Evolutionary conservation across 2,329 filamentous ascomycete species (phyloP).

Genomic region (Cadophora malorum): DNA sequence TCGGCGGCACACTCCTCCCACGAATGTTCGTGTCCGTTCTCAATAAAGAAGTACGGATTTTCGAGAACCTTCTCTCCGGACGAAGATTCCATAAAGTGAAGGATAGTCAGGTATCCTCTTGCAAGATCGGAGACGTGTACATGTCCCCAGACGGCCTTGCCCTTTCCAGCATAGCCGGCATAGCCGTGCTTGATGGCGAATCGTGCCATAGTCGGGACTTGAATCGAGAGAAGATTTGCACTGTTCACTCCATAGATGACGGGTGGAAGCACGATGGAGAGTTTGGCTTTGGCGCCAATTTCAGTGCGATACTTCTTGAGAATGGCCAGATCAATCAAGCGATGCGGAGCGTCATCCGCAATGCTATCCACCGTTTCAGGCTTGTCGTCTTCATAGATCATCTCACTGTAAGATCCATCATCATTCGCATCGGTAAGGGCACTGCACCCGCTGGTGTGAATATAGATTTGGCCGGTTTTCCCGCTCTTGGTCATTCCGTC

Average conservation of each 20-base stretch:
- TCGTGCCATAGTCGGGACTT: conserved; percentile 54
- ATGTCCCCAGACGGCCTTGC: conserved; percentile 50
- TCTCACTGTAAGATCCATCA: conserved; percentile 40
- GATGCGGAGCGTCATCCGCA: conserved; percentile 53
- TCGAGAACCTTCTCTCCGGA: conserved; percentile 44
- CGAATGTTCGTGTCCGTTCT: conserved; percentile 51
- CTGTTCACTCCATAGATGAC: conserved; percentile 55
- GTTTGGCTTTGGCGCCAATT: conserved; percentile 47
- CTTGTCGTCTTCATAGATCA: conserved; percentile 52
- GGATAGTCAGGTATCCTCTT: conserved; percentile 51
- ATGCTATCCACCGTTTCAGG: conserved; percentile 49
- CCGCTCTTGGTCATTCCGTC: conserved; percentile 51
- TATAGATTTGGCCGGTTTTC: no score
- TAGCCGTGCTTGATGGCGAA: conserved; percentile 56
- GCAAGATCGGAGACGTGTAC: conserved; percentile 57
- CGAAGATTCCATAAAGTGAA: conserved; percentile 52
- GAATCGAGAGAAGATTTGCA: conserved; percentile 51
- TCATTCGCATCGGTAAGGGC: conserved; percentile 49
- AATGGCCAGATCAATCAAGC: conserved; percentile 54
- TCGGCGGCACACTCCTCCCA: conserved; percentile 50
- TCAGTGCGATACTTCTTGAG: conserved; percentile 42
- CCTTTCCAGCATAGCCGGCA: conserved; percentile 52
- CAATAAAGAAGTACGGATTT: conserved; percentile 58
- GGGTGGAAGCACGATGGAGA: conserved; percentile 56
- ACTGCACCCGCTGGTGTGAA: conserved; percentile 55